phyloP scores from a whole-genome alignment of 441 rosid genomes.

The Brassica balearica region DNA sequence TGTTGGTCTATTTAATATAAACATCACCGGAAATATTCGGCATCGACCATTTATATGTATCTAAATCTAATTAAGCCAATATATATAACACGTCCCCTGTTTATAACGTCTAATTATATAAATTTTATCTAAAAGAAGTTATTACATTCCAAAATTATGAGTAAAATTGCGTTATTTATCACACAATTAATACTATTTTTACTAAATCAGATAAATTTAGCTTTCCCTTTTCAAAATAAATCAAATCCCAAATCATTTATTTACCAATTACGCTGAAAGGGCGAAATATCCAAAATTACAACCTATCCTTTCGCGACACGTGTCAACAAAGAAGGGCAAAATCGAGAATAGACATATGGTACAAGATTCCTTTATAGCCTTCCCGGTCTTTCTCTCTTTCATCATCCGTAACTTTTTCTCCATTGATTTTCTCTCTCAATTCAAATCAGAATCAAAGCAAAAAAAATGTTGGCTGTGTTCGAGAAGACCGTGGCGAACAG shows the following conservation, averaged over 20 bases:
- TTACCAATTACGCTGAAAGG: not conserved
- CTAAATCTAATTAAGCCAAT: not conserved
- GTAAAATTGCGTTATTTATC: not conserved
- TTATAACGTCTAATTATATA: not conserved
- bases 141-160: not conserved
- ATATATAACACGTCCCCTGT: not conserved
- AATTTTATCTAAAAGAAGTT: not conserved
- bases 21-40: not conserved
- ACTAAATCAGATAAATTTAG: conserved; percentile 16
- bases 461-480: conserved; percentile 80
- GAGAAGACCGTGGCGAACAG: conserved; percentile 83
- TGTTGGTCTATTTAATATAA: not conserved
- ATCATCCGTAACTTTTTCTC: conserved; percentile 1
- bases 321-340: conserved; percentile 12
- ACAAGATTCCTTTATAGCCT: conserved; percentile 39
- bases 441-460: conserved; percentile 21
- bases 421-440: not conserved
- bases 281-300: not conserved
- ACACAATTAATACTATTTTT: not conserved
- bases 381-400: conserved; percentile 40
- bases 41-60: not conserved
- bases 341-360: not conserved
- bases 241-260: conserved; percentile 2
- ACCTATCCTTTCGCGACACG: not conserved
- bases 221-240: not conserved